Evolutionary conservation across 2,329 filamentous ascomycete species (phyloP), one percentile per base, ranked within the genome.

Genomic region (Aureobasidium sp.): DNA sequence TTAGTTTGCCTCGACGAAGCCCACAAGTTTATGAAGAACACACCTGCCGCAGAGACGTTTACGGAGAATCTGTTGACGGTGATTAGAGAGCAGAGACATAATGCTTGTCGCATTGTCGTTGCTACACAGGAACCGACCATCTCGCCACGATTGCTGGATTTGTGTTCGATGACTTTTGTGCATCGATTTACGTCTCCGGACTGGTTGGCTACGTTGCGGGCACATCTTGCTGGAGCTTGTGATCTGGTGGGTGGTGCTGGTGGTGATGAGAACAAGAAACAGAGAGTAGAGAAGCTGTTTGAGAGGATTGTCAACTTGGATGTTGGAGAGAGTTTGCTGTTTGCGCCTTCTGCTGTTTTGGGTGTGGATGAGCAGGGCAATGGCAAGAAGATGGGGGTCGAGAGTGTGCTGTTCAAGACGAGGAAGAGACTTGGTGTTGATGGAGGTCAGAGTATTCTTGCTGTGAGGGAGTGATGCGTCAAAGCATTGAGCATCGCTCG

Each of bases 51-150:
- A 1, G 70, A 75, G 2, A 76, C 75, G 0, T 78, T 92, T 31
- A 91, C 87, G 0, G 78, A 87, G 6, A 78, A 79, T 0, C 76
- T 92, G 0, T 76, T 90, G 0, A 77, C 79, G 0, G 81, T 83
- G 0, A 87, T 93, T 66, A 82, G 89, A 0, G 78, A 87, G 20
- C 88, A 93, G 71, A 84, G 88, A 0, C 89, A 93, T 69, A 73
- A 85, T 0, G 88, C 81, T 0, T 79, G 82, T 0, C 81, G 89
- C 0, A 78, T 91, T 5, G 70, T 93, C 45, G 86, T 93, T 36
- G 86, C 88, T 0, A 93, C 89, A 0, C 88, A 94, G 69, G 89
- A 93, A 68, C 89, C 89, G 0, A 90, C 87, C 0, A 79, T 92
- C 4, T 87, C 86, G 0, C 83, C 85, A 0, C 79, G 81, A 17